A percentile compares a stretch with the other conserved stretches of the same genome.
Conservation (phyloP, 2,329 filamentous ascomycete genomes). For the Pezicula rhizophila region DNA sequence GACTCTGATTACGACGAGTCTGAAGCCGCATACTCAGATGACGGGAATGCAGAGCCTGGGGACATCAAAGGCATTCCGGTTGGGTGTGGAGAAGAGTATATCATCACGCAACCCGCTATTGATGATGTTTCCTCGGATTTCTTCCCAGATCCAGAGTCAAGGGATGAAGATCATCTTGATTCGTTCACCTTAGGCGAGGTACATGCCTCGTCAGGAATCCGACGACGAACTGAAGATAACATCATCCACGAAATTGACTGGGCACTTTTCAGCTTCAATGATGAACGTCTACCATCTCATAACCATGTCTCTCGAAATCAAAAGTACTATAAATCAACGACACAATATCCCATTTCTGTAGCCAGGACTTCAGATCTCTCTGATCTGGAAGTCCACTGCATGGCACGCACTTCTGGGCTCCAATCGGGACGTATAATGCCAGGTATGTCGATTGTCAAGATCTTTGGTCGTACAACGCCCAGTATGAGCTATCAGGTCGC, state of each 20-base stretch:
- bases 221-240: constrained; percentile 64
- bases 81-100: constrained; percentile 68
- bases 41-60: constrained; percentile 48
- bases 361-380: constrained; percentile 58
- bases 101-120: constrained; percentile 85
- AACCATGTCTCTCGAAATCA: constrained; percentile 57
- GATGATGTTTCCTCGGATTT: constrained; percentile 83
- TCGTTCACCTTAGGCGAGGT: constrained; percentile 77
- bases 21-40: constrained; percentile 19
- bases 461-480: constrained; percentile 76
- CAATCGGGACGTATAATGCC: constrained; percentile 73
- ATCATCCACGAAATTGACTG: constrained; percentile 90
- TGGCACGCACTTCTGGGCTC: constrained; percentile 79
- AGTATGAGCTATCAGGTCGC: constrained; percentile 63
- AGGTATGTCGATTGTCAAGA: constrained; percentile 76
- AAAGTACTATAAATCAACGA: constrained; percentile 30
- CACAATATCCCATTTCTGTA: constrained; percentile 48
- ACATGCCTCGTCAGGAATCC: constrained; percentile 84
- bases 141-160: constrained; percentile 64
- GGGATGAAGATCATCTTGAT: constrained; percentile 74
- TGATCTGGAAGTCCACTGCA: constrained; percentile 76
- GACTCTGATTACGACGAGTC: constrained; percentile 33
- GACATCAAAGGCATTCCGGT: constrained; percentile 75
- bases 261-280: constrained; percentile 78
- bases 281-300: constrained; percentile 61